Conservation (phyloP, 345 rosid genomes). For the Isatis tinctoria region DNA sequence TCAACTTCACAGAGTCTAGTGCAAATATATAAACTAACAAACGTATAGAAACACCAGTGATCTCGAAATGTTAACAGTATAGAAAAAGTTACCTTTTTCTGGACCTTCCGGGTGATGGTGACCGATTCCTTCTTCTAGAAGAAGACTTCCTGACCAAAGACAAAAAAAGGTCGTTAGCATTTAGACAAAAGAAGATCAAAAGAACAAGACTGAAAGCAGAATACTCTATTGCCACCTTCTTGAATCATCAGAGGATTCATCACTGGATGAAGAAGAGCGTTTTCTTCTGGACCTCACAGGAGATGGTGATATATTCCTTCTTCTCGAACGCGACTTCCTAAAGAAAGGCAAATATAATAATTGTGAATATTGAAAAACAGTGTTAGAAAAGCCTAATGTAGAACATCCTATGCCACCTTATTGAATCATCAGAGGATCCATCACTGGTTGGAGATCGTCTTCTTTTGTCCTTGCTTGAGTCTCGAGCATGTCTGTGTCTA, state of each 20-base stretch:
- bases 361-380: background rate
- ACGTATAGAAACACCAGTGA: constrained; percentile 14
- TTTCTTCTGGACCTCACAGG: constrained; percentile 79
- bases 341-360: constrained; percentile 2
- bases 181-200: background rate
- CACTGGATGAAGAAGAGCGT: constrained; percentile 63
- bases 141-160: constrained; percentile 50
- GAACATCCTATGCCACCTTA: constrained; percentile 44
- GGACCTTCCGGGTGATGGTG: constrained; percentile 85
- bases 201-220: constrained; percentile 21
- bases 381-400: background rate
- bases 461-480: constrained; percentile 64
- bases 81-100: constrained; percentile 58
- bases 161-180: background rate
- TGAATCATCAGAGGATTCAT: constrained; percentile 74
- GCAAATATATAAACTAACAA: constrained; percentile 20
- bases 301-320: constrained; percentile 61
- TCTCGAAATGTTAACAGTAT: background rate
- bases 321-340: constrained; percentile 64
- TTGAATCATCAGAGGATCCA: constrained; percentile 70
- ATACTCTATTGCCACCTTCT: constrained; percentile 48
- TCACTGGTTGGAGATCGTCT: constrained; percentile 58
- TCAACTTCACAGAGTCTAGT: constrained; percentile 1
- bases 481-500: constrained; percentile 42
- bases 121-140: constrained; percentile 51